These are phyloP conservation scores for Globisporangium megalacanthum DNA, from an alignment of 352 stramenopile genomes.

Conservation along the genomic window DNA sequence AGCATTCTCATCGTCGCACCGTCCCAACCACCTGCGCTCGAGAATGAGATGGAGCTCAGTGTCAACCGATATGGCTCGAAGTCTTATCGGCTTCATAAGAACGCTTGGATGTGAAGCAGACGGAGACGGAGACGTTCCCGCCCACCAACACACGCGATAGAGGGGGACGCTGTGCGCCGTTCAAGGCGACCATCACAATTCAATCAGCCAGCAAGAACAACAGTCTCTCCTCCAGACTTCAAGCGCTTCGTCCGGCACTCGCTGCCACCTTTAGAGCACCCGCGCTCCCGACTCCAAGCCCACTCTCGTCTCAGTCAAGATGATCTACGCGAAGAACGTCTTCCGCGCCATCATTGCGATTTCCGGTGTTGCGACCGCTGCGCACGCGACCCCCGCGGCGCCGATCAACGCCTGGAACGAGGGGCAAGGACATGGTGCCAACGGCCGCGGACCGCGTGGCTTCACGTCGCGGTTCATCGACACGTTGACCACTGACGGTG, in stretches of 20 bases:
- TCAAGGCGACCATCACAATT: slow-evolving; percentile 12
- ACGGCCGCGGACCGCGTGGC: slow-evolving; percentile 9
- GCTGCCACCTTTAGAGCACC: slow-evolving; percentile 15
- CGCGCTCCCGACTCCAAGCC: slow-evolving; percentile 15
- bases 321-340: slow-evolving; percentile 58
- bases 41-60: neutral
- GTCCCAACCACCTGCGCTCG: too few relatives aligned
- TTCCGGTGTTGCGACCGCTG: slow-evolving; percentile 32
- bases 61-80: slow-evolving; percentile 11
- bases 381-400: slow-evolving; percentile 21
- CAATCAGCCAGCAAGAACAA: slow-evolving; percentile 21
- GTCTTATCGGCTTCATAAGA: neutral
- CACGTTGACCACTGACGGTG: slow-evolving; percentile 25
- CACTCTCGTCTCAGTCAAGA: slow-evolving; percentile 21
- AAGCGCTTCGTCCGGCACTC: slow-evolving; percentile 14
- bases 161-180: too few relatives aligned
- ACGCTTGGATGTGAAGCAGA: neutral
- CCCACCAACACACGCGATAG: too few relatives aligned
- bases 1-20: too few relatives aligned
- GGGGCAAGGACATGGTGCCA: slow-evolving; percentile 18
- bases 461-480: slow-evolving; percentile 18
- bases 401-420: slow-evolving; percentile 17
- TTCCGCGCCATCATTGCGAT: slow-evolving; percentile 55
- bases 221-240: slow-evolving; percentile 11
- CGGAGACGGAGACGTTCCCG: too few relatives aligned